Evolutionary conservation across 2,329 filamentous ascomycete species (phyloP).

Genomic region (Aspergillus nomiae): DNA sequence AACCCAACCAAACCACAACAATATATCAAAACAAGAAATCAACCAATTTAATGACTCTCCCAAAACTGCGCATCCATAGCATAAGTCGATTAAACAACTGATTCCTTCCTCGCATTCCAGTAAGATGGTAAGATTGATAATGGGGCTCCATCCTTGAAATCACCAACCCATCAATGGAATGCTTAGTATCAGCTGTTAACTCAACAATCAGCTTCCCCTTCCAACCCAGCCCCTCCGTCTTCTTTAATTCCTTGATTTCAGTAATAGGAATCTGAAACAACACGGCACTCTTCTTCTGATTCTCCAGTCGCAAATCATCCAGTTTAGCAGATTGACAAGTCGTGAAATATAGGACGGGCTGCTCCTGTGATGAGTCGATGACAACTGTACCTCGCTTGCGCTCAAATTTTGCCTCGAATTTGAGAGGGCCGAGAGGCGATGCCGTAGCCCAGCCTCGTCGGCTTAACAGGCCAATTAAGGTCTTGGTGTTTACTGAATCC

Average conservation of each 20-base stretch:
- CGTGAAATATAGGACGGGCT: conserved; percentile 62
- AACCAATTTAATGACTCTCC: conserved; percentile 65
- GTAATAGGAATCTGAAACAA: conserved; percentile 70
- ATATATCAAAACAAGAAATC: background rate
- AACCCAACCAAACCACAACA: background rate
- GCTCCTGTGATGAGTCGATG: conserved; percentile 51
- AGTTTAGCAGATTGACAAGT: conserved; percentile 36
- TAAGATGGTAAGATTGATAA: conserved; percentile 60
- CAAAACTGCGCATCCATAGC: conserved; percentile 81
- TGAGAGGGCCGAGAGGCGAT: conserved; percentile 65
- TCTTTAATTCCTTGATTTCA: conserved; percentile 73
- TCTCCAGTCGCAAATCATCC: conserved; percentile 53
- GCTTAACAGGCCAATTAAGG: conserved; percentile 71
- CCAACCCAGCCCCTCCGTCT: conserved; percentile 80
- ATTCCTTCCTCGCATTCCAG: conserved; percentile 71
- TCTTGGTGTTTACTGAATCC: conserved; percentile 64
- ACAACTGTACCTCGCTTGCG: conserved; percentile 74
- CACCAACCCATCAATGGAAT: conserved; percentile 75
- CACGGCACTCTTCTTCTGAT: conserved; percentile 55
- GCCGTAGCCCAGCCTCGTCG: conserved; percentile 40
- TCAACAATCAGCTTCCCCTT: conserved; percentile 81
- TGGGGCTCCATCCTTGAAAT: conserved; percentile 60
- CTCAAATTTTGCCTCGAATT: conserved; percentile 72
- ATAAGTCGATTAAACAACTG: conserved; percentile 79
- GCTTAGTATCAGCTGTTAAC: conserved; percentile 68